Evolutionary conservation across 2,329 filamentous ascomycete species (phyloP).

Genomic region (Penicillium thymicola): DNA sequence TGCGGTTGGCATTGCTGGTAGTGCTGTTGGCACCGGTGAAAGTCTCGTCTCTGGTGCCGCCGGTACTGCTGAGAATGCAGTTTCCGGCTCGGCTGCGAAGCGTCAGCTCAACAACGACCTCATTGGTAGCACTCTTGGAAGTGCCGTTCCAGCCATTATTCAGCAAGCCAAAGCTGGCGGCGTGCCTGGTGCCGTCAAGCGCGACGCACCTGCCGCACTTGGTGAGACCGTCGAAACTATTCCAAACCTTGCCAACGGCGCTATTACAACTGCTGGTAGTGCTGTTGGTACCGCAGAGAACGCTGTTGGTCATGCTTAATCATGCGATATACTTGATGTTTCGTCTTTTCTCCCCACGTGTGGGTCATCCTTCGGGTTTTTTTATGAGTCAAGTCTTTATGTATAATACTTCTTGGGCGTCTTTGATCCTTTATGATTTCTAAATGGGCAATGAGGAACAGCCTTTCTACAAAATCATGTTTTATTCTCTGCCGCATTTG

Average conservation of each 20-base stretch:
- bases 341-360: neutral
- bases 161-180: neutral
- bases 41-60: slow-evolving; percentile 1
- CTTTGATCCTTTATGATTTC: slow-evolving; percentile 5
- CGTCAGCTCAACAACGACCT: neutral
- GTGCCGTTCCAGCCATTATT: neutral
- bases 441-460: neutral
- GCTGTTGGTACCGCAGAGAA: slow-evolving; percentile 13
- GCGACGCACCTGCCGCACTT: neutral
- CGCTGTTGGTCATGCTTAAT: neutral
- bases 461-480: neutral
- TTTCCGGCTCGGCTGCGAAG: neutral
- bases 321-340: neutral
- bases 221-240: neutral
- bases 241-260: slow-evolving; percentile 1
- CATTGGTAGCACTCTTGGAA: neutral
- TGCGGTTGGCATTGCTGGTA: slow-evolving; percentile 6
- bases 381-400: slow-evolving; percentile 1
- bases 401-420: slow-evolving; percentile 14
- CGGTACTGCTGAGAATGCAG: slow-evolving; percentile 13
- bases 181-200: neutral
- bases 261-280: slow-evolving; percentile 6
- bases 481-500: neutral
- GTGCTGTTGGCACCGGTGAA: slow-evolving; percentile 16
- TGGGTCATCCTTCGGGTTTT: neutral